Percentiles rank a stretch among this genome's conserved stretches.
phyloP scores from a whole-genome alignment of 2,329 filamentous ascomycete species.

The Aureobasidium sp. region DNA sequence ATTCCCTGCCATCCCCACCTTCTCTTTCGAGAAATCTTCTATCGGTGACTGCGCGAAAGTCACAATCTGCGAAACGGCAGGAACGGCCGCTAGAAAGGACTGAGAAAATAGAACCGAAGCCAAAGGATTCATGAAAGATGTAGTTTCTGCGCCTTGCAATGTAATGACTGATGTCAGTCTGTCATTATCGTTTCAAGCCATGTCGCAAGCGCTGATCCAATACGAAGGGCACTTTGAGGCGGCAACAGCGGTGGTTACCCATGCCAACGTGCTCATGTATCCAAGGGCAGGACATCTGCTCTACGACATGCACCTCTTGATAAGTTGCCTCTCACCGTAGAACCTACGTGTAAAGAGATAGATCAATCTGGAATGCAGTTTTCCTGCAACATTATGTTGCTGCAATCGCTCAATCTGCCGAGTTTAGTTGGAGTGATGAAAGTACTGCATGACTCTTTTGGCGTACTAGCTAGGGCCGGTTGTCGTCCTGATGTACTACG shows the following conservation, averaged over 20 bases:
- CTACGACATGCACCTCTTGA: background rate
- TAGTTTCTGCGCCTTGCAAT: background rate
- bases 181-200: background rate
- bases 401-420: background rate
- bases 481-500: background rate
- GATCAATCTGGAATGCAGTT: background rate
- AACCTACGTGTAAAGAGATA: background rate
- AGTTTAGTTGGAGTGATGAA: background rate
- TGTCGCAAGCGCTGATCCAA: background rate
- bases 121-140: background rate
- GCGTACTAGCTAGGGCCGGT: background rate
- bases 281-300: background rate
- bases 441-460: background rate
- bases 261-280: background rate
- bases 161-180: slow-evolving; percentile 1
- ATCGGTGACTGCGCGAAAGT: background rate
- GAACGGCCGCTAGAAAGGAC: slow-evolving; percentile 7
- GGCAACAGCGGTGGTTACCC: background rate
- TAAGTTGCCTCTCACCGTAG: background rate
- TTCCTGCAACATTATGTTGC: background rate
- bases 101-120: background rate
- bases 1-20: background rate
- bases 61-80: background rate
- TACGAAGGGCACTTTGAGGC: background rate
- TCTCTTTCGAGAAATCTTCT: slow-evolving; percentile 12